Conservation (phyloP, 73 alveolate species). For the Paramecium pentaurelia region DNA sequence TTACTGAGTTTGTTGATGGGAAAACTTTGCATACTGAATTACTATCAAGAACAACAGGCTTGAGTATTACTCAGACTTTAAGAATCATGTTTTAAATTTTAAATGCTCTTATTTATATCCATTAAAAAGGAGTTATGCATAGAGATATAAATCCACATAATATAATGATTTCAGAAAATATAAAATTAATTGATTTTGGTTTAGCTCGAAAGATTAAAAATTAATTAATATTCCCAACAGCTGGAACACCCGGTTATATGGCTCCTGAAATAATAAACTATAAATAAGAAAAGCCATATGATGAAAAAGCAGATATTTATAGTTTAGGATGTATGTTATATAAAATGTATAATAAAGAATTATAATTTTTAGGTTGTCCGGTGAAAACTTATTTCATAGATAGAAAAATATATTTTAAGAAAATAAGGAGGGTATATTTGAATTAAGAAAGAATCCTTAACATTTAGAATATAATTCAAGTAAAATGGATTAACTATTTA, state of each 20-base stretch:
- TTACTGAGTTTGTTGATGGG: constrained; percentile 14
- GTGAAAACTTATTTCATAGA: not conserved
- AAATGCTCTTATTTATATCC: constrained; percentile 10
- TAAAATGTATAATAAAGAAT: not conserved
- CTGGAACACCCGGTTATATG: constrained; percentile 84
- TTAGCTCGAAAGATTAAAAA: not conserved
- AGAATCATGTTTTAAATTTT: not conserved
- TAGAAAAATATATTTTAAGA: not conserved
- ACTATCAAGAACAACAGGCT: not conserved
- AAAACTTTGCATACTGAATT: not conserved
- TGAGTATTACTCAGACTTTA: not conserved
- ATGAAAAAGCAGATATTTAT: constrained; percentile 30
- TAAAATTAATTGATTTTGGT: constrained; percentile 48
- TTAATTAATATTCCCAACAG: constrained; percentile 37
- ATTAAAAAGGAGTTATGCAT: constrained; percentile 33
- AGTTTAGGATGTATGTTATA: constrained; percentile 9
- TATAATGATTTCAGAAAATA: not conserved
- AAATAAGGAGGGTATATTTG: constrained; percentile 14
- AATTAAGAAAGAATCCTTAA: not conserved
- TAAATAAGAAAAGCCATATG: constrained; percentile 24
- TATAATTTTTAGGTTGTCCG: not conserved
- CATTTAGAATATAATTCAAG: constrained; percentile 16
- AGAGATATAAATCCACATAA: constrained; percentile 50
- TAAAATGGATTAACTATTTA: constrained; percentile 35
- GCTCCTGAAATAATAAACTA: constrained; percentile 76